These are phyloP conservation scores for Quercus suber DNA, from an alignment of 306 rosid genomes.

Conservation along the genomic window DNA sequence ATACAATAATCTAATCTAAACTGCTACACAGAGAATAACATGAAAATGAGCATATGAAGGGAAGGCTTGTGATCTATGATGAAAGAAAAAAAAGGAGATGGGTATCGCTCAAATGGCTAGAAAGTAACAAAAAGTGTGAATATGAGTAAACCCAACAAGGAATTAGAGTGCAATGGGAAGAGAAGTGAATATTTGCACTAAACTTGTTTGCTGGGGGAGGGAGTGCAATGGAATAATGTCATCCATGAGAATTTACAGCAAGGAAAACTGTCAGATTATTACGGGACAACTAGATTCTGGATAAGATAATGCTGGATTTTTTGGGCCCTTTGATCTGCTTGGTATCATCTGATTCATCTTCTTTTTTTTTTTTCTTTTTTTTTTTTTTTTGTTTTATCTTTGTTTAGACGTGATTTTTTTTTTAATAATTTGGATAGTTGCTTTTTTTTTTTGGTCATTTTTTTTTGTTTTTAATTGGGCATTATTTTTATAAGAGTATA, in stretches of 20 bases:
- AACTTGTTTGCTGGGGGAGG: constrained; percentile 19
- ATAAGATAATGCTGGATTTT: constrained; percentile 62
- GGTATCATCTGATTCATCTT: too few species aligned
- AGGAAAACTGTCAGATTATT: constrained; percentile 22
- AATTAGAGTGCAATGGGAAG: not conserved
- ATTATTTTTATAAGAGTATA: too few species aligned
- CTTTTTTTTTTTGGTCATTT: too few species aligned
- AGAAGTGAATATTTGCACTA: not conserved
- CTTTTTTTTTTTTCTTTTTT: too few species aligned
- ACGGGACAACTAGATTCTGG: constrained; percentile 55
- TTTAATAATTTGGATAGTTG: too few species aligned
- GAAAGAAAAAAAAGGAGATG: not conserved
- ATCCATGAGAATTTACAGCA: constrained; percentile 60
- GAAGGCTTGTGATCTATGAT: constrained; percentile 6
- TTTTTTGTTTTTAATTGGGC: too few species aligned
- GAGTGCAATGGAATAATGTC: constrained; percentile 25
- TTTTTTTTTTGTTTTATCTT: too few species aligned
- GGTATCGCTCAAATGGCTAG: constrained; percentile 10
- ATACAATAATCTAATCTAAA: constrained; percentile 13
- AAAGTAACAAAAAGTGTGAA: not conserved
- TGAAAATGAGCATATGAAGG: constrained; percentile 25
- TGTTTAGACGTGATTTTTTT: too few species aligned
- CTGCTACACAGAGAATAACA: not conserved
- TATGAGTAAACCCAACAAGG: constrained; percentile 3
- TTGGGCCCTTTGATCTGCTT: too few species aligned